Evolutionary conservation across 306 rosid species (phyloP).

Genomic region (Dryas drummondii): DNA sequence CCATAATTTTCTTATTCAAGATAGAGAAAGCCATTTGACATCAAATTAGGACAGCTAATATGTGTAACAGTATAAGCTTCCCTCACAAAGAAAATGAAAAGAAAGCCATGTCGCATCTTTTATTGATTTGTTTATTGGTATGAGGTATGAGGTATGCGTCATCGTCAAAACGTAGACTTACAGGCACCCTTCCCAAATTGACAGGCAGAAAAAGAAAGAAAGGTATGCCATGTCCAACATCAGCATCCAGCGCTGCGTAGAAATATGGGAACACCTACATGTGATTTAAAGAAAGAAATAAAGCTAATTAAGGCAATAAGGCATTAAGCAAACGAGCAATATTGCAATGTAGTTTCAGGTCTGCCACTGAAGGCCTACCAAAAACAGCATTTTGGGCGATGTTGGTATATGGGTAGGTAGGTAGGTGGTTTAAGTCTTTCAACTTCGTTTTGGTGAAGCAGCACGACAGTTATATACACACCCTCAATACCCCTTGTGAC

Average conservation of each 20-base stretch:
- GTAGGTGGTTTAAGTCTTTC: neutral
- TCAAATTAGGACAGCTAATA: conserved; percentile 6
- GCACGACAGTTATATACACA: neutral
- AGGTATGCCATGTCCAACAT: conserved; percentile 8
- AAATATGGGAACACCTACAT: neutral
- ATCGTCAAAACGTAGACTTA: conserved; percentile 21
- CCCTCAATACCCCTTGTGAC: too few species aligned
- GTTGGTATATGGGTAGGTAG: neutral
- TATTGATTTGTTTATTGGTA: conserved; percentile 6
- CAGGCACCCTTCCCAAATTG: conserved; percentile 16
- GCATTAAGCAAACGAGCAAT: neutral
- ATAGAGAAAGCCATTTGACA: neutral
- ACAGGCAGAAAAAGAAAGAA: conserved; percentile 10
- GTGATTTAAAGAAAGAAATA: neutral
- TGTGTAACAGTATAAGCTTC: neutral
- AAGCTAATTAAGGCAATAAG: too few species aligned
- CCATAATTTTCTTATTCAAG: neutral
- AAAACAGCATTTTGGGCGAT: neutral
- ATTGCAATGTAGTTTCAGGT: conserved; percentile 6
- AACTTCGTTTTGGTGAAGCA: conserved; percentile 3
- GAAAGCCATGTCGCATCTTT: neutral
- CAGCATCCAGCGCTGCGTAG: neutral
- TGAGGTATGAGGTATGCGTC: conserved; percentile 10
- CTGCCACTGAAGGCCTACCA: conserved; percentile 4
- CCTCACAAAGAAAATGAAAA: neutral